phyloP scores from a whole-genome alignment of 306 rosid genomes.

The Cucumis hystrix region DNA sequence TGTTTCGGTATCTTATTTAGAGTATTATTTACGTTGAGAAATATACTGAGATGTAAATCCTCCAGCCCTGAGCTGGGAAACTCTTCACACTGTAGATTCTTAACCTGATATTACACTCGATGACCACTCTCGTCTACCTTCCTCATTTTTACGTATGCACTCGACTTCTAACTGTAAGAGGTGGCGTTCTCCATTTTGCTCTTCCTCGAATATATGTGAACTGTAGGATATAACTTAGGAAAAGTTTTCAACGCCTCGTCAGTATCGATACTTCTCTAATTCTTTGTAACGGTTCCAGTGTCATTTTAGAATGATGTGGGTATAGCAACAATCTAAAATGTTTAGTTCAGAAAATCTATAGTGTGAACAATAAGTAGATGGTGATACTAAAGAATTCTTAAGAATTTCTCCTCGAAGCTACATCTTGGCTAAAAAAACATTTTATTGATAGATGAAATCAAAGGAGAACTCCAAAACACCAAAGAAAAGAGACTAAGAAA shows the following conservation, averaged over 20 bases:
- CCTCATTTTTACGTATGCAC: not conserved
- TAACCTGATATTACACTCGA: not conserved
- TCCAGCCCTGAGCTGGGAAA: not conserved
- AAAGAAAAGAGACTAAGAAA: no score
- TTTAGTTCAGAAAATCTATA: not conserved
- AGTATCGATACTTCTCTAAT: not conserved
- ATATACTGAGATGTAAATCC: not conserved
- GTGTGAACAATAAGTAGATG: not conserved
- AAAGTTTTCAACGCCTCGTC: not conserved
- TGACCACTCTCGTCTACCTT: not conserved
- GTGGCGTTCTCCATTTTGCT: not conserved
- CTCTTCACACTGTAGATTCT: not conserved
- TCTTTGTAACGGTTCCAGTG: not conserved
- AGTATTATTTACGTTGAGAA: not conserved
- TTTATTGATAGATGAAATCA: no score
- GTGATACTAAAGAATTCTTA: not conserved
- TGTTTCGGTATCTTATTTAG: not conserved
- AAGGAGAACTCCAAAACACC: no score
- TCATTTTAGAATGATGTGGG: not conserved
- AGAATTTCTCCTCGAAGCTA: not conserved
- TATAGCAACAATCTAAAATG: not conserved
- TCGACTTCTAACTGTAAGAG: not conserved
- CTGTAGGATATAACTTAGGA: not conserved
- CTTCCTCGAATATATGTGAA: not conserved
- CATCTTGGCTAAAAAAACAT: not conserved